Evolutionary conservation across 2,329 filamentous ascomycete species (phyloP), one percentile per base, ranked within the genome.

Genomic region (Teratosphaeriaceae sp.): DNA sequence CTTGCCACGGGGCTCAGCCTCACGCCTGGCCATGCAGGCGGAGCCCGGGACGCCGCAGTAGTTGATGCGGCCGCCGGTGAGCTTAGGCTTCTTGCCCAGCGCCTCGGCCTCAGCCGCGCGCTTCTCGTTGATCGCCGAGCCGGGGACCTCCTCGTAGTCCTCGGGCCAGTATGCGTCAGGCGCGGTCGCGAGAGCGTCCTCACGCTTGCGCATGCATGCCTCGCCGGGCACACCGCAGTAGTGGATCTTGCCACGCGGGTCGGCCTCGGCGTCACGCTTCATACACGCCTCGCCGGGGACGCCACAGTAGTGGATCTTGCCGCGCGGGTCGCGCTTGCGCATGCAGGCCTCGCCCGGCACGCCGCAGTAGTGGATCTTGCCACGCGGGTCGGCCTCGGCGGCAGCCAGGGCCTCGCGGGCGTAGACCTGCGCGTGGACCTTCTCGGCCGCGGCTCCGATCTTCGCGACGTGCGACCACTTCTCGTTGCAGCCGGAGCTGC

Each of bases 1-100:
- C 27, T 29, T 8, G 22, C 26, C 33, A 12, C 34, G 15, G 12
- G 31, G 35, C 2, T 42, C 33, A 12, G 65, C 64, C 15, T 64
- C 64, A 48, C 67, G 68, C 57, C 67, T 68, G 42, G 62, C 61
- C 57, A 58, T 65, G 65, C 71, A 74, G 12, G 61, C 49, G 51
- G 66, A 60, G 20, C 68, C 67, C 21, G 57, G 57, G 23, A 56
- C 52, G 45, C 60, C 47, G 53, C 70, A 70, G 52, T 61, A 62
- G 34, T 50, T 47, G 29, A 40, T 41, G 5, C 23, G 18, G 20
- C 29, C 27, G 24, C 19, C 35, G 3, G 35, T 7, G 8, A 27
- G 24, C 30, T 34, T 19, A 15, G 23, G 36, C 22, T 38, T 40
- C 26, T 38, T 22, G 23, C 9, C 33, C 23, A 18, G 20, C 30